Conservation (phyloP, 495 filamentous ascomycete genomes). For the Pseudoneurospora amorphoporcata region DNA sequence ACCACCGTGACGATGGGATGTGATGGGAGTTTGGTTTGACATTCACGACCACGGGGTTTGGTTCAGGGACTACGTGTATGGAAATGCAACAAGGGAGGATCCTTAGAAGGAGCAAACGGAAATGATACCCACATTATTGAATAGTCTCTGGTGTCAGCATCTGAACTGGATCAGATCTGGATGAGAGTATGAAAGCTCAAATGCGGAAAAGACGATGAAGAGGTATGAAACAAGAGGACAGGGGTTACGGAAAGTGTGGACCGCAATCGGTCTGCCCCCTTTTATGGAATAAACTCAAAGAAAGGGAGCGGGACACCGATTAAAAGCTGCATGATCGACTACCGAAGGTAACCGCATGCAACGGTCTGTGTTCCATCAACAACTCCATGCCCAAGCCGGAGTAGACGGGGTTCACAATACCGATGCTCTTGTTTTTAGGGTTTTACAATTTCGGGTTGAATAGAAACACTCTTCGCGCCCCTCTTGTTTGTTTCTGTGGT, state of each 20-base stretch:
- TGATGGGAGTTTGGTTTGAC: background rate
- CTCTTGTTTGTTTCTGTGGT: background rate
- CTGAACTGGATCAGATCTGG: background rate
- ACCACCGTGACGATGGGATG: background rate
- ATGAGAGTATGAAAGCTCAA: background rate
- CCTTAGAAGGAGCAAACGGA: background rate
- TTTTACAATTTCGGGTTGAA: background rate
- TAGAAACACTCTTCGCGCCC: background rate
- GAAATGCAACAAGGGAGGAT: background rate
- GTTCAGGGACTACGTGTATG: background rate
- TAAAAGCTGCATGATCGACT: constrained; percentile 15
- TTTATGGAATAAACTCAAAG: no score
- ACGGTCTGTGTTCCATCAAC: constrained; percentile 21
- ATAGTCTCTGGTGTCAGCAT: background rate
- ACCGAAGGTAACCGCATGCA: constrained; percentile 15
- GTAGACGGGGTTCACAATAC: background rate
- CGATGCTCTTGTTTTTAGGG: background rate
- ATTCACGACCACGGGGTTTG: background rate
- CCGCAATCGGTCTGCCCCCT: background rate
- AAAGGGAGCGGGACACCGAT: background rate
- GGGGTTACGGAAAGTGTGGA: background rate
- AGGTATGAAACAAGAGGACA: background rate
- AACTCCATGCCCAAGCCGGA: background rate
- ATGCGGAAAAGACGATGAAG: background rate
- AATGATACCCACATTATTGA: background rate